Percentiles rank a stretch among this genome's conserved stretches.
Conservation (phyloP, 441 rosid species). For the Populus tomentosa region DNA sequence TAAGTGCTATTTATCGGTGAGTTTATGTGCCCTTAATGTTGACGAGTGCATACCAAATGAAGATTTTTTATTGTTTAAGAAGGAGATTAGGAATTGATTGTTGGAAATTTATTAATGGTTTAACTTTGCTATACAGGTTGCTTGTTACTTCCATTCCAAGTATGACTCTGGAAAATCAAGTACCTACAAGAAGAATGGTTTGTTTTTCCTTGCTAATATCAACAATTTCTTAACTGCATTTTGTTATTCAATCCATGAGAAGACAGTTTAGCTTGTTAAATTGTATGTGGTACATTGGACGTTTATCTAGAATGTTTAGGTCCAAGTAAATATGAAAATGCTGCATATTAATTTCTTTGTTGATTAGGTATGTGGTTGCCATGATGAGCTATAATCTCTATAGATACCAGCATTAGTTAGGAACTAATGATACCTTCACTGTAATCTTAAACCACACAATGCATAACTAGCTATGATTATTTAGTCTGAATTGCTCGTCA, state of each 20-base stretch:
- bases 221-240: background rate
- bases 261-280: background rate
- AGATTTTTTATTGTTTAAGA: background rate
- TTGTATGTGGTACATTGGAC: background rate
- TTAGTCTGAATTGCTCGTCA: background rate
- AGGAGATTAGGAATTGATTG: background rate
- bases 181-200: slow-evolving; percentile 64
- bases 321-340: background rate
- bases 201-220: slow-evolving; percentile 14
- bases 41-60: background rate
- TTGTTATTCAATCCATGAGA: background rate
- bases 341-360: background rate
- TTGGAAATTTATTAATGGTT: background rate
- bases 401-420: background rate
- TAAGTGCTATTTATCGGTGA: slow-evolving; percentile 64
- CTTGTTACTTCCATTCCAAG: slow-evolving; percentile 66
- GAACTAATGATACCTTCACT: background rate
- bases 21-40: slow-evolving; percentile 18
- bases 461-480: background rate
- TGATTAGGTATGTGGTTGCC: background rate
- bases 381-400: background rate
- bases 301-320: background rate
- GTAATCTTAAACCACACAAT: background rate
- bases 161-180: slow-evolving; percentile 62
- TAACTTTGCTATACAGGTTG: slow-evolving; percentile 34